Conservation (phyloP, 2,329 filamentous ascomycete species). For the Botrytis porri region DNA sequence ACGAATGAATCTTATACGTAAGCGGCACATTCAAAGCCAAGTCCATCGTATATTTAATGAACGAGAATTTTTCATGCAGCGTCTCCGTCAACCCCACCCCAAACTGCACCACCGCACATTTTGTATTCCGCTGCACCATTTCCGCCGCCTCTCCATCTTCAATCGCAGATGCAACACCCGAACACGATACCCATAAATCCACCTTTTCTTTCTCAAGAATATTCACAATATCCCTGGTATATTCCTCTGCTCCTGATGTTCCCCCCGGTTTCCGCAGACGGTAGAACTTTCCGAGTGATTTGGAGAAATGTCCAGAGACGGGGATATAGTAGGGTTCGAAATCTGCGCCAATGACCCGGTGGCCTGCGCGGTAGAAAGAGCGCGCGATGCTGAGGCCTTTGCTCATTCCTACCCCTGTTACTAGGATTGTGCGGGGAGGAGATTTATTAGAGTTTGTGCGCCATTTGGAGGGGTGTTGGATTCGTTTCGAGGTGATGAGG, state of each 20-base stretch:
- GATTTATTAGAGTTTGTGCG: conserved; percentile 18
- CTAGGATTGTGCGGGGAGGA: conserved; percentile 51
- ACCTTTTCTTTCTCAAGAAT: conserved; percentile 60
- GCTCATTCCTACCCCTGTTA: conserved; percentile 71
- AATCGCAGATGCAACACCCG: conserved; percentile 42
- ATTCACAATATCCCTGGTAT: conserved; percentile 55
- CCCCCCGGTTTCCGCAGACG: conserved; percentile 33
- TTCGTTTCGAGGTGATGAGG: conserved; percentile 22
- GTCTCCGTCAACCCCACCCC: conserved; percentile 52
- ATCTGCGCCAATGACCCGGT: conserved; percentile 71
- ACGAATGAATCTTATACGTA: conserved; percentile 52
- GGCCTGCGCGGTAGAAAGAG: conserved; percentile 59
- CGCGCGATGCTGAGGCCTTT: conserved; percentile 68
- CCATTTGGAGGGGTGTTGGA: conserved; percentile 27
- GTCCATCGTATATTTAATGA: conserved; percentile 55
- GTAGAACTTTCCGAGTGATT: conserved; percentile 54
- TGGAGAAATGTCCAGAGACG: conserved; percentile 57
- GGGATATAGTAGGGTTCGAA: conserved; percentile 49
- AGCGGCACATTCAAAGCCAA: conserved; percentile 55
- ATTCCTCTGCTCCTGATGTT: conserved; percentile 42
- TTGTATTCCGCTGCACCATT: conserved; percentile 54
- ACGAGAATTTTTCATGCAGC: conserved; percentile 59
- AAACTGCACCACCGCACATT: conserved; percentile 63
- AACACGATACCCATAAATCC: conserved; percentile 69
- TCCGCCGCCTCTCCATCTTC: conserved; percentile 66